Evolutionary conservation across 140 eudicot species (phyloP), one percentile per base, ranked within the genome.

Genomic region (Oenanthe javanica): DNA sequence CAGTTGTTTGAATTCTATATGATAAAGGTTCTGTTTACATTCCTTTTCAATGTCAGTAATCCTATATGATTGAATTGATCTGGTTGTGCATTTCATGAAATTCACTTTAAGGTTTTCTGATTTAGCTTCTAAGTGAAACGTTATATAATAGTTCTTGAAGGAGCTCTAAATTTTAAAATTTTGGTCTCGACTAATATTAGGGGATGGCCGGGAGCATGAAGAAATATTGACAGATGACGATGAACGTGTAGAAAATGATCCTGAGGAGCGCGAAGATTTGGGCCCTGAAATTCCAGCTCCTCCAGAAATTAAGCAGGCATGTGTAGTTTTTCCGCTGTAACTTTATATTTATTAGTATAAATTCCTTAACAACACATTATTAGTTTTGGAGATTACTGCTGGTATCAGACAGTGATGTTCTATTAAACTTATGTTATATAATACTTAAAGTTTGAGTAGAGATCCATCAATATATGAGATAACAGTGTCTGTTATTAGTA

Each of bases 191-290:
- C 13, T 57, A 57, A 45, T 73, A 69, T 36, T n/a, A 38, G 99
- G 99, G 81, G 99, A 95, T 92, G 99, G 92, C 74, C 92, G 99
- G 99, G 99, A 95, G 91, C 99, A 95, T 81, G 99, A 95, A 87
- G 99, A 95, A 79, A 95, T 95, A 63, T 95, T 95, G 77, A 95
- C 99, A 2, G 99, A 95, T 86, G 99, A 95, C 61, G 99, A 95
- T 86, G 99, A 95, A 82, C 97, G 91, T 77, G 94, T 92, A 70
- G 94, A 84, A 71, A 87, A 79, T 51, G 95, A 95, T 87, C 97
- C 97, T 0, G 99, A 95, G 81, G 99, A 95, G 84, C 90, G 99
- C 14, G 99, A 90, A 80, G 99, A 95, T 81, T 82, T 95, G 87
- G 99, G 92, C 55, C 97, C 97, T 82, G 99, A 95, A 81, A 88